Evolutionary conservation across 306 rosid genomes (phyloP).

Genomic region (Quercus mongolica): DNA sequence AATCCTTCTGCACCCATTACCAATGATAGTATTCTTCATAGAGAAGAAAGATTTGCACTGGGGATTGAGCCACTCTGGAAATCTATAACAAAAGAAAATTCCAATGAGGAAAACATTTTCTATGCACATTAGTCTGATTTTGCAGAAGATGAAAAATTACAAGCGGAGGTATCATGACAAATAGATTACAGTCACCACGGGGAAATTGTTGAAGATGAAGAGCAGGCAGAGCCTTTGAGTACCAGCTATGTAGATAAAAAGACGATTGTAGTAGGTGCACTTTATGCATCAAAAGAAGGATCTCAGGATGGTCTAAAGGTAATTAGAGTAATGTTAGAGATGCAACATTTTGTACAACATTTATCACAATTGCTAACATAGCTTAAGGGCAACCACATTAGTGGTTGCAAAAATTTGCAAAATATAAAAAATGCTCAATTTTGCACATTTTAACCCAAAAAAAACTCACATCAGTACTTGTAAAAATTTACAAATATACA

Average conservation of each 20-base stretch:
- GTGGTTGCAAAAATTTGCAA: no score
- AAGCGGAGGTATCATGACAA: conserved; percentile 14
- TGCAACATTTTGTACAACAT: no score
- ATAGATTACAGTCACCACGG: conserved; percentile 1
- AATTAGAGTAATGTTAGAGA: no score
- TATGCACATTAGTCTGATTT: conserved; percentile 1
- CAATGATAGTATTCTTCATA: conserved; percentile 1
- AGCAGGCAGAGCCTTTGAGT: conserved; percentile 6
- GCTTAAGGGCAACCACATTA: no score
- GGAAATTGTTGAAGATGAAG: conserved; percentile 14
- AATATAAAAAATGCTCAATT: no score
- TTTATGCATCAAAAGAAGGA: conserved; percentile 13
- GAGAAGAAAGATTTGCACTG: conserved; percentile 4
- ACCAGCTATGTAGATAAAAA: conserved; percentile 10
- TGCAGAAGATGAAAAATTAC: conserved; percentile 5
- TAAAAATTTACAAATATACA: no score
- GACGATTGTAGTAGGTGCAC: background rate
- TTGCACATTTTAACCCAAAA: no score
- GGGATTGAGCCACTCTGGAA: conserved; percentile 18
- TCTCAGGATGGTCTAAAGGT: conserved; percentile 8
- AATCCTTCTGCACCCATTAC: conserved; percentile 3
- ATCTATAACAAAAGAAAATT: background rate
- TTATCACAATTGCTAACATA: no score
- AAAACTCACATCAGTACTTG: no score
- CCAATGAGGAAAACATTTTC: conserved; percentile 1